Evolutionary conservation across 192 early-diverging fungal species (phyloP).

Genomic region (Coemansia sp.): DNA sequence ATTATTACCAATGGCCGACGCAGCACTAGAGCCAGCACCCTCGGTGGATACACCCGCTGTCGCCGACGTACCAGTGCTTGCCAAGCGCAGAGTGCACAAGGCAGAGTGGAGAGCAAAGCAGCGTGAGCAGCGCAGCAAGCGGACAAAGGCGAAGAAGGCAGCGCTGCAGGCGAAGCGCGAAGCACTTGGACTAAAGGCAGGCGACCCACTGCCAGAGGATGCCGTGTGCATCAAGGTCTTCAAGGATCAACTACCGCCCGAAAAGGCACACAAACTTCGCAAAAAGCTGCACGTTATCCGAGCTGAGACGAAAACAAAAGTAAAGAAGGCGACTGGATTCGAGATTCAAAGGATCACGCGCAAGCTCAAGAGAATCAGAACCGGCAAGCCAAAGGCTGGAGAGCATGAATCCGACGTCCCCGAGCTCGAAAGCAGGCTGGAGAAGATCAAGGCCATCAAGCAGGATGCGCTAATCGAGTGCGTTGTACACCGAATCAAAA

Average conservation of each 20-base stretch:
- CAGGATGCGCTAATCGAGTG: constrained; percentile 11
- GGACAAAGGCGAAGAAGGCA: constrained; percentile 7
- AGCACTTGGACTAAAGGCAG: neutral
- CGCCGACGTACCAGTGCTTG: neutral
- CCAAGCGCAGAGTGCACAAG: constrained; percentile 11
- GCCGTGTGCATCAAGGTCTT: constrained; percentile 8
- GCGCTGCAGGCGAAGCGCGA: constrained; percentile 12
- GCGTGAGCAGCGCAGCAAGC: constrained; percentile 1
- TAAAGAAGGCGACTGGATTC: constrained; percentile 10
- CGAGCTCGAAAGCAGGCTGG: constrained; percentile 6
- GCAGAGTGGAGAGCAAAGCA: constrained; percentile 7
- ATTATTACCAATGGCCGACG: neutral
- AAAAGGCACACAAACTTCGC: constrained; percentile 9
- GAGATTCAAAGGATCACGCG: constrained; percentile 10
- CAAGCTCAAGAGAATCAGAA: constrained; percentile 12
- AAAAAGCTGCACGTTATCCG: constrained; percentile 7
- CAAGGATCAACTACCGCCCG: neutral
- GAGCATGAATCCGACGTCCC: constrained; percentile 2
- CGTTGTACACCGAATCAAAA: constrained; percentile 10
- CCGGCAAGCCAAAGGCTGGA: constrained; percentile 8
- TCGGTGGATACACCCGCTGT: neutral
- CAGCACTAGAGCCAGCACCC: neutral
- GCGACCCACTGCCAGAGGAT: constrained; percentile 7
- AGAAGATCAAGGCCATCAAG: constrained; percentile 4
- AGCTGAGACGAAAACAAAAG: constrained; percentile 2